Conservation (phyloP, 495 filamentous ascomycete genomes). For the Aspergillus leporis region DNA sequence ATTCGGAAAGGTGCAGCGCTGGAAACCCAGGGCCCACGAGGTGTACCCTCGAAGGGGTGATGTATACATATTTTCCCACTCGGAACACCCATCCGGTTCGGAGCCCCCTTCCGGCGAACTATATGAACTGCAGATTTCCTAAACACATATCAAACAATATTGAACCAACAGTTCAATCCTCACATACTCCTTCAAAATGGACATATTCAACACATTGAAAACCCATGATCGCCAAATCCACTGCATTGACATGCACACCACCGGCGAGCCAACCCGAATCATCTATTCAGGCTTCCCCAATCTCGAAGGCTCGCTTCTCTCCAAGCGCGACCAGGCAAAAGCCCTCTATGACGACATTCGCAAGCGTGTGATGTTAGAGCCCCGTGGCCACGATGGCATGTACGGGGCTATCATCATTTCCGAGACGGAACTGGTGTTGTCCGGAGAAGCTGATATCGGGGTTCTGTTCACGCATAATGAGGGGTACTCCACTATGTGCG, state of each 20-base stretch:
- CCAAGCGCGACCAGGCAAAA: conserved; percentile 29
- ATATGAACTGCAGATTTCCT: not conserved
- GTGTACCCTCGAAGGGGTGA: too few relatives aligned
- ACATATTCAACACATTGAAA: conserved; percentile 50
- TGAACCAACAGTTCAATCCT: not conserved
- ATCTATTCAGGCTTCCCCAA: conserved; percentile 32
- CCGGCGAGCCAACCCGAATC: conserved; percentile 36
- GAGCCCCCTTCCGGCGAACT: too few relatives aligned
- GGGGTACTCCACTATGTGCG: conserved; percentile 78
- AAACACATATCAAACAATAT: not conserved
- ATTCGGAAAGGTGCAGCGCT: too few relatives aligned
- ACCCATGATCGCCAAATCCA: conserved; percentile 26
- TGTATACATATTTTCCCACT: too few relatives aligned
- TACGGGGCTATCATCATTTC: conserved; percentile 33
- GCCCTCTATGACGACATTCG: conserved; percentile 28
- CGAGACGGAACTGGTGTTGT: conserved; percentile 29
- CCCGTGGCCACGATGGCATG: conserved; percentile 37
- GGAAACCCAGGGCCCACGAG: too few relatives aligned
- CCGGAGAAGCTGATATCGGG: conserved; percentile 49
- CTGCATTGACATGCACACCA: conserved; percentile 40
- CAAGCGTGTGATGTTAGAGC: conserved; percentile 31
- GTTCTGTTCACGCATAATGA: conserved; percentile 61
- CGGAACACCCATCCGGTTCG: too few relatives aligned
- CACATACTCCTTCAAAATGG: conserved; percentile 50
- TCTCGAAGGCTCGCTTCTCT: conserved; percentile 25